A percentile compares a stretch with the other conserved stretches of the same genome.
phyloP scores from a whole-genome alignment of 2,329 filamentous ascomycete species.

The Xenosphaeropsis pyriputrescens region DNA sequence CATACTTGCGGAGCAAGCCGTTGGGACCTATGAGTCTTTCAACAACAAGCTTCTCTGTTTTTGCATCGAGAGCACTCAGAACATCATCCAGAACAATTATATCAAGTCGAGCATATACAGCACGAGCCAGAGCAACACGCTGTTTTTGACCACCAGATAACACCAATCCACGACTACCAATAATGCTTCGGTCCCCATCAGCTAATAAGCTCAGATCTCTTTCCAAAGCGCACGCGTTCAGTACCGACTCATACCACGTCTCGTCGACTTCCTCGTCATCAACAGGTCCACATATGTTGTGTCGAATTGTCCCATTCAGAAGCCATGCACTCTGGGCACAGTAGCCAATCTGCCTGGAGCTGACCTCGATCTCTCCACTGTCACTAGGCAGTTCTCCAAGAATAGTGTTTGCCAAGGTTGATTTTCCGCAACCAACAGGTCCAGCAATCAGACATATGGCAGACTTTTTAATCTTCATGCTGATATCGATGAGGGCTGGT shows the following conservation, averaged over 20 bases:
- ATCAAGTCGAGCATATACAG: slow-evolving; percentile 24
- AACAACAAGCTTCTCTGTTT: slow-evolving; percentile 27
- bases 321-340: slow-evolving; percentile 24
- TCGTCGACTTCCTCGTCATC: slow-evolving; percentile 5
- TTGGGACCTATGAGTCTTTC: slow-evolving; percentile 22
- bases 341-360: slow-evolving; percentile 18
- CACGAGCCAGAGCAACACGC: slow-evolving; percentile 28
- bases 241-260: slow-evolving; percentile 19
- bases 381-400: slow-evolving; percentile 15
- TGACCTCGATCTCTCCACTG: slow-evolving; percentile 13
- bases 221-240: slow-evolving; percentile 10
- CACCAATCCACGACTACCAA: slow-evolving; percentile 26
- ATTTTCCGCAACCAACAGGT: slow-evolving; percentile 17
- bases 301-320: slow-evolving; percentile 18
- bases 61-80: slow-evolving; percentile 28
- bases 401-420: slow-evolving; percentile 13
- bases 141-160: slow-evolving; percentile 30
- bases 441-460: slow-evolving; percentile 11
- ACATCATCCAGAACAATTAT: slow-evolving; percentile 30
- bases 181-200: slow-evolving; percentile 20
- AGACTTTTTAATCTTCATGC: slow-evolving; percentile 4
- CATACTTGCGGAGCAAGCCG: slow-evolving; percentile 24
- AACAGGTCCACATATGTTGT: slow-evolving; percentile 15
- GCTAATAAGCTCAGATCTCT: slow-evolving; percentile 16
- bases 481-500: slow-evolving; percentile 5